phyloP scores from a whole-genome alignment of 2,329 filamentous ascomycete species.

The Stagonosporopsis rhizophila region DNA sequence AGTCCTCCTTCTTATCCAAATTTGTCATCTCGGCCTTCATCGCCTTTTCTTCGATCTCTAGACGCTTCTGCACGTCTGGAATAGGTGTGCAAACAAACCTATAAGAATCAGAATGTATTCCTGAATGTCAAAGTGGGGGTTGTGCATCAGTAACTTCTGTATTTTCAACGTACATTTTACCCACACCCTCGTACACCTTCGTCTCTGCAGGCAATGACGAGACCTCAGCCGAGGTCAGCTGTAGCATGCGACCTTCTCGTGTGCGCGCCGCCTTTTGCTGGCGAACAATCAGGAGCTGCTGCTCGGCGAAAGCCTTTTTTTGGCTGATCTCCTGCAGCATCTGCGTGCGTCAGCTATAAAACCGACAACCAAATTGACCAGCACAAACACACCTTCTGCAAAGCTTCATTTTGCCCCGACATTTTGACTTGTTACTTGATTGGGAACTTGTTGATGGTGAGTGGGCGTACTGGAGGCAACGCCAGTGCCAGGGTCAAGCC shows the following conservation, averaged over 20 bases:
- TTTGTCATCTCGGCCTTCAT: slow-evolving; percentile 80
- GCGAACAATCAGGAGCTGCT: slow-evolving; percentile 87
- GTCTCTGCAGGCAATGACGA: slow-evolving; percentile 76
- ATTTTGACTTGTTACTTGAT: slow-evolving; percentile 59
- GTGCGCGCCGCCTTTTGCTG: slow-evolving; percentile 85
- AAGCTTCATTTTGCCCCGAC: slow-evolving; percentile 92
- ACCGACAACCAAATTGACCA: neutral
- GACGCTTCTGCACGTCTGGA: slow-evolving; percentile 74
- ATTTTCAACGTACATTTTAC: slow-evolving; percentile 77
- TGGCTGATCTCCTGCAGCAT: slow-evolving; percentile 92
- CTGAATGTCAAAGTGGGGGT: slow-evolving; percentile 8
- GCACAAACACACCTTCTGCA: slow-evolving; percentile 77
- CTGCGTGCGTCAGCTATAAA: slow-evolving; percentile 55
- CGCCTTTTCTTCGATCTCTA: slow-evolving; percentile 76
- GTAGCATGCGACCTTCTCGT: slow-evolving; percentile 85
- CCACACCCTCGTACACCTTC: slow-evolving; percentile 90
- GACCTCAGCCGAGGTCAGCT: slow-evolving; percentile 85
- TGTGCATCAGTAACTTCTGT: neutral
- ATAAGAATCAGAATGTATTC: slow-evolving; percentile 2
- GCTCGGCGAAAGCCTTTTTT: slow-evolving; percentile 85
- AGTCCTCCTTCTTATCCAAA: slow-evolving; percentile 87
- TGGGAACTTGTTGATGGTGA: slow-evolving; percentile 18
- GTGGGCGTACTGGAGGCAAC: slow-evolving; percentile 18
- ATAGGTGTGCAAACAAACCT: slow-evolving; percentile 90
- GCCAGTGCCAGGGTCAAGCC: slow-evolving; percentile 28